Percentiles rank a stretch among this genome's conserved stretches.
Evolutionary conservation across 2,329 filamentous ascomycete species (phyloP).

Genomic region (Sporothrix euskadiensis): DNA sequence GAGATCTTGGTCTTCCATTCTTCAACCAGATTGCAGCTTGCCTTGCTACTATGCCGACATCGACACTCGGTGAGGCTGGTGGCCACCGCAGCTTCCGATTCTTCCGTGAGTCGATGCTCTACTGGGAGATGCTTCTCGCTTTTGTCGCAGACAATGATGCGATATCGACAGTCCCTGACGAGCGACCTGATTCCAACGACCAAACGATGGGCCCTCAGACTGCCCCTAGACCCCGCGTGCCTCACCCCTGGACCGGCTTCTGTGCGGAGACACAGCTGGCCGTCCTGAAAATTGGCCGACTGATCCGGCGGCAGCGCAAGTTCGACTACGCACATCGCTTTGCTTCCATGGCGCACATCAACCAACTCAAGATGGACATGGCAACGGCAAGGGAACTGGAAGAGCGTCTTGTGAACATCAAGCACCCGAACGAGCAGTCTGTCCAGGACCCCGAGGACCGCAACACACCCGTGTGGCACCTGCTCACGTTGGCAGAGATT

Average conservation of each 20-base stretch:
- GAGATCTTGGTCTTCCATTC: constrained; percentile 53
- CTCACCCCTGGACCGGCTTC: constrained; percentile 53
- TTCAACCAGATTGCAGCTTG: constrained; percentile 49
- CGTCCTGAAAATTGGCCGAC: constrained; percentile 48
- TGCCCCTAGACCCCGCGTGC: constrained; percentile 37
- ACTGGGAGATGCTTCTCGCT: constrained; percentile 61
- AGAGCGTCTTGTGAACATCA: constrained; percentile 48
- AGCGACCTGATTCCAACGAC: background rate
- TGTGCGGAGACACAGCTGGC: constrained; percentile 47
- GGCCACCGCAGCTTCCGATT: constrained; percentile 45
- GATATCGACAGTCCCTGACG: constrained; percentile 40
- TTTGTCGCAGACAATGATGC: constrained; percentile 51
- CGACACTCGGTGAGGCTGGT: constrained; percentile 41
- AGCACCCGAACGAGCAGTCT: constrained; percentile 49
- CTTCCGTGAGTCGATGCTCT: constrained; percentile 57
- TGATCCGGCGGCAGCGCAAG: constrained; percentile 42
- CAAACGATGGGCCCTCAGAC: constrained; percentile 19
- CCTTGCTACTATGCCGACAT: constrained; percentile 37
- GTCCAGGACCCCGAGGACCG: constrained; percentile 54
- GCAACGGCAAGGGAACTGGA: constrained; percentile 46
- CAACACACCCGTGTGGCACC: constrained; percentile 54
- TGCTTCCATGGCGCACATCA: constrained; percentile 37
- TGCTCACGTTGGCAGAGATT: constrained; percentile 54
- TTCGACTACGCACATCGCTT: constrained; percentile 40
- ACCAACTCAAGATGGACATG: constrained; percentile 41